Evolutionary conservation across 495 filamentous ascomycete species (phyloP).

Genomic region (Xylaria cubensis): DNA sequence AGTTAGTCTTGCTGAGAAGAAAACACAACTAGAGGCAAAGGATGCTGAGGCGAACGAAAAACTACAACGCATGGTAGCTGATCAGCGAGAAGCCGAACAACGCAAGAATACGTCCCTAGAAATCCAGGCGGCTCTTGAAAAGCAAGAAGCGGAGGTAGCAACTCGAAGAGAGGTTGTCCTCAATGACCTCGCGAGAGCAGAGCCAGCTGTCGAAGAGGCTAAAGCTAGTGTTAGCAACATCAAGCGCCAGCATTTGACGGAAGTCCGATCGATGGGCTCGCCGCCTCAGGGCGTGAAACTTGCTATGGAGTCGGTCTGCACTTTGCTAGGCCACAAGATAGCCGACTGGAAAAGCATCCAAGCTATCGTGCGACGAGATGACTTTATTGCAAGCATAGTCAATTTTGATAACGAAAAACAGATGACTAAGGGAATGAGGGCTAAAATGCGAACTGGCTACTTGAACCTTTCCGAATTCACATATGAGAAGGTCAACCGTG

Average conservation of each 20-base stretch:
- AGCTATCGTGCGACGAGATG: constrained; percentile 84
- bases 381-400: constrained; percentile 98
- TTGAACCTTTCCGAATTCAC: constrained; percentile 93
- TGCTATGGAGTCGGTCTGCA: constrained; percentile 93
- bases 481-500: constrained; percentile 91
- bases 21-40: constrained; percentile 89
- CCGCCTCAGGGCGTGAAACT: constrained; percentile 90
- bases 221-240: constrained; percentile 97
- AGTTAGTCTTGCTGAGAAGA: constrained; percentile 89
- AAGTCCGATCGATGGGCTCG: constrained; percentile 95
- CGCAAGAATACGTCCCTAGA: constrained; percentile 85
- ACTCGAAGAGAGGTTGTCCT: constrained; percentile 83
- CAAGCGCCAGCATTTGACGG: constrained; percentile 93
- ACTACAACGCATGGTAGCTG: constrained; percentile 92
- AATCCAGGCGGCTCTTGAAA: constrained; percentile 84
- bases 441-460: constrained; percentile 92
- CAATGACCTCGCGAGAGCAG: constrained; percentile 85
- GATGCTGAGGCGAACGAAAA: constrained; percentile 97
- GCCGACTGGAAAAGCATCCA: constrained; percentile 90
- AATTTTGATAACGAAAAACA: constrained; percentile 95
- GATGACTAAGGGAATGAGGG: constrained; percentile 82
- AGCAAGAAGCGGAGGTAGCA: constrained; percentile 88
- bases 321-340: constrained; percentile 87
- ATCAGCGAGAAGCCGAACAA: constrained; percentile 95
- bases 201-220: constrained; percentile 91